Conservation (phyloP, 352 stramenopile genomes). For the Pythium biforme region DNA sequence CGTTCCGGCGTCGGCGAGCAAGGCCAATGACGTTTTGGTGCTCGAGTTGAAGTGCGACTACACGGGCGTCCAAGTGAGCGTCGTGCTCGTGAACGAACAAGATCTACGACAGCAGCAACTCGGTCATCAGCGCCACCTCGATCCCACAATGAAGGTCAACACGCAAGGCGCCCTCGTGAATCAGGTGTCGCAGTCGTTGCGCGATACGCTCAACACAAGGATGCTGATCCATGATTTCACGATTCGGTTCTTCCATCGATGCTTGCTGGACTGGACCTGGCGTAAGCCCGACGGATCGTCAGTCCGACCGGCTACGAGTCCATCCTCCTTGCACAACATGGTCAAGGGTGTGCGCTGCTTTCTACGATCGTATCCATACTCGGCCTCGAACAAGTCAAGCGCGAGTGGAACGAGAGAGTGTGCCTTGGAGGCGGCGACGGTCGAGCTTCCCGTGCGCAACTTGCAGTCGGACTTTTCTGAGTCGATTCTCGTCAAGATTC, state of each 20-base stretch:
- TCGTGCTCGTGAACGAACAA: constrained; percentile 57
- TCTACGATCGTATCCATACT: constrained; percentile 52
- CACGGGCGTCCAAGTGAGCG: constrained; percentile 56
- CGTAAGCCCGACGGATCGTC: not conserved
- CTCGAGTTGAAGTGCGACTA: constrained; percentile 77
- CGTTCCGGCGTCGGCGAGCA: constrained; percentile 16
- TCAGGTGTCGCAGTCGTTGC: constrained; percentile 49
- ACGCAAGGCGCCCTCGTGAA: constrained; percentile 30
- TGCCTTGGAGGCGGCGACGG: constrained; percentile 45
- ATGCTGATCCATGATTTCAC: constrained; percentile 75
- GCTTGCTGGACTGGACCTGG: constrained; percentile 55
- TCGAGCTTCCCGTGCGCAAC: constrained; percentile 55
- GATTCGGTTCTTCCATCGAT: constrained; percentile 73
- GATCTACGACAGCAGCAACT: constrained; percentile 67
- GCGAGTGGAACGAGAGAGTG: constrained; percentile 40
- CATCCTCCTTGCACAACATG: constrained; percentile 65
- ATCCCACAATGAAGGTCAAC: not conserved
- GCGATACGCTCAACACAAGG: constrained; percentile 49
- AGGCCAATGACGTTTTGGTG: constrained; percentile 41
- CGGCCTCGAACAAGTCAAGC: constrained; percentile 1
- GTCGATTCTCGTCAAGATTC: constrained; percentile 71
- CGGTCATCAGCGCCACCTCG: constrained; percentile 49
- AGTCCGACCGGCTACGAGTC: not conserved
- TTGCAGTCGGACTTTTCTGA: constrained; percentile 71
- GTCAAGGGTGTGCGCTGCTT: constrained; percentile 80